Conservation (phyloP, 495 filamentous ascomycete genomes). For the Friedmanniomyces endolithicus region DNA sequence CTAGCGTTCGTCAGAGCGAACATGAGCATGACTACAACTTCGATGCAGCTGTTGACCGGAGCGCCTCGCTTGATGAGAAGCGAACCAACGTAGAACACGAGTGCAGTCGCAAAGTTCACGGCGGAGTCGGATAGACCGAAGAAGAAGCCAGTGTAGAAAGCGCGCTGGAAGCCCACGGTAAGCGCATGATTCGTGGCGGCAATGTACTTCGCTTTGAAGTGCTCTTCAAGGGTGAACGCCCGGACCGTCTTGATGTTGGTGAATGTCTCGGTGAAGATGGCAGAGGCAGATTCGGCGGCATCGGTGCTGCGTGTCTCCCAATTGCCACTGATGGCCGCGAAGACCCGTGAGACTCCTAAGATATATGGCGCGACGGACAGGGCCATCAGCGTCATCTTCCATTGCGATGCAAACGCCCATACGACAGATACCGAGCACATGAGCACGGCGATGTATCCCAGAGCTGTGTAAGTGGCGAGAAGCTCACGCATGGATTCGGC, state of each 20-base stretch:
- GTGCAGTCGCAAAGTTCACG: conserved; percentile 58
- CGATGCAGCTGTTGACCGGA: conserved; percentile 47
- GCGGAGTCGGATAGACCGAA: conserved; percentile 65
- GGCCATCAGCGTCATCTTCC: conserved; percentile 72
- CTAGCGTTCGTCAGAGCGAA: conserved; percentile 65
- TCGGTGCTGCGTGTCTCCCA: conserved; percentile 62
- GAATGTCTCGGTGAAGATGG: conserved; percentile 67
- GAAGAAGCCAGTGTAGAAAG: conserved; percentile 52
- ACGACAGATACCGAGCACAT: conserved; percentile 55
- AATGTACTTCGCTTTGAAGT: conserved; percentile 58
- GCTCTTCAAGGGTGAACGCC: conserved; percentile 59
- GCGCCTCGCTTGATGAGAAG: conserved; percentile 42
- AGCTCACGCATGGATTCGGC: conserved; percentile 81
- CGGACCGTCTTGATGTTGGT: conserved; percentile 71
- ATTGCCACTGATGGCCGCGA: conserved; percentile 46
- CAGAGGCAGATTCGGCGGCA: conserved; percentile 40
- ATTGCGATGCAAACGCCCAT: conserved; percentile 65
- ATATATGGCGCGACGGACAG: conserved; percentile 57
- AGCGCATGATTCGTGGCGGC: conserved; percentile 39
- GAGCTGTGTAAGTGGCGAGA: conserved; percentile 62
- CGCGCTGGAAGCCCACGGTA: conserved; percentile 44
- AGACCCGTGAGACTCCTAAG: conserved; percentile 49
- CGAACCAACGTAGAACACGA: conserved; percentile 77
- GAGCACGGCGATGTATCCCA: conserved; percentile 47
- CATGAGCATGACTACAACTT: conserved; percentile 70